A percentile compares a stretch with the other conserved stretches of the same genome.
Conservation (phyloP, 2,329 filamentous ascomycete species). For the Beauveria caledonica region DNA sequence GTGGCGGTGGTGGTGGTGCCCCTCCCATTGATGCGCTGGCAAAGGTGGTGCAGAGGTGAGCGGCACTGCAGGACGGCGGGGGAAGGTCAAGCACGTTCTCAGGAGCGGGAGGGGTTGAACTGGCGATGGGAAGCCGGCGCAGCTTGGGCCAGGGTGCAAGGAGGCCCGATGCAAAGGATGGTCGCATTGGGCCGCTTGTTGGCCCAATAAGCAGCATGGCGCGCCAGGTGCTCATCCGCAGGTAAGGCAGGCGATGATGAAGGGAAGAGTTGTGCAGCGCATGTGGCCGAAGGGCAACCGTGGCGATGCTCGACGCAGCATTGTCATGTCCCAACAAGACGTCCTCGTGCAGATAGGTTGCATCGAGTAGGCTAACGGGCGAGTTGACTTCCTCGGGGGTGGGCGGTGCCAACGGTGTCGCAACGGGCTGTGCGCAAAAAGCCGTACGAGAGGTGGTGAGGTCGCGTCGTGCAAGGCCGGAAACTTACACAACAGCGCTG, state of each 20-base stretch:
- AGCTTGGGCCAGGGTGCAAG: not conserved
- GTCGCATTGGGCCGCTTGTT: constrained; percentile 8
- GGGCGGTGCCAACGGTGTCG: not conserved
- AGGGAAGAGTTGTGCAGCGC: not conserved
- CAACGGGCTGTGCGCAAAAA: too few relatives aligned
- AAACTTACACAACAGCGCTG: constrained; percentile 8
- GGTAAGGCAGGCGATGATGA: not conserved
- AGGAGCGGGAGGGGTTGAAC: not conserved
- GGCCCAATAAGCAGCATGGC: not conserved
- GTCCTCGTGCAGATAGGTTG: not conserved
- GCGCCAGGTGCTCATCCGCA: not conserved
- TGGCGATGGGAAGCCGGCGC: not conserved
- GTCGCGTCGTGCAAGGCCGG: not conserved
- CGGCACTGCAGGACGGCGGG: constrained; percentile 3
- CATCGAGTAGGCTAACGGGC: not conserved
- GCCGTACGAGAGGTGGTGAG: not conserved
- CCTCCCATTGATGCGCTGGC: constrained; percentile 11
- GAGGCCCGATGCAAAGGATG: constrained; percentile 3
- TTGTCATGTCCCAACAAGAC: not conserved
- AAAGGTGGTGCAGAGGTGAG: constrained; percentile 3
- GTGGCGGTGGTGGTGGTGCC: constrained; percentile 1
- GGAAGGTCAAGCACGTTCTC: not conserved
- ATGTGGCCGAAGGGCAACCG: not conserved
- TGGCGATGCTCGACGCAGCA: not conserved
- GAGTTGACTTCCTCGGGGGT: not conserved